A percentile compares a stretch with the other conserved stretches of the same genome.
These are phyloP conservation scores for Diaporthe citriasiana DNA, from an alignment of 2,329 filamentous ascomycete species.

Conservation along the genomic window DNA sequence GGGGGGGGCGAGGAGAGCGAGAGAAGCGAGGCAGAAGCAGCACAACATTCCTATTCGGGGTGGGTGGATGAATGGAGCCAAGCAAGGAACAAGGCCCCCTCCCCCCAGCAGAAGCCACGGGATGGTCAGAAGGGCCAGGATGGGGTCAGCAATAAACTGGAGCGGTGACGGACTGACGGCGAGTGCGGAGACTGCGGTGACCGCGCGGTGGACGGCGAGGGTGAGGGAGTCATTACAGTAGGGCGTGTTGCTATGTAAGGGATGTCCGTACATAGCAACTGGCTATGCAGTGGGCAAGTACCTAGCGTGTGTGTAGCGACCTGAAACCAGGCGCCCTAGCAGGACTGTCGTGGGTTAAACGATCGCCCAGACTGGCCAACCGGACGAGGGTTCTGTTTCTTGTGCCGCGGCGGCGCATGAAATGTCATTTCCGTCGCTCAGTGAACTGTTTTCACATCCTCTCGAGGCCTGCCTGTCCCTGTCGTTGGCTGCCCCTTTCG, in stretches of 20 bases:
- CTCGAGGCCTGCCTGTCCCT: conserved; percentile 19
- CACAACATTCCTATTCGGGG: conserved; percentile 15
- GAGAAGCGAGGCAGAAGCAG: conserved; percentile 4
- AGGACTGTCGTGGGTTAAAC: conserved; percentile 35
- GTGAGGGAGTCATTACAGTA: neutral
- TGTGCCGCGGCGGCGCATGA: conserved; percentile 25
- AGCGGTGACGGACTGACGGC: conserved; percentile 18
- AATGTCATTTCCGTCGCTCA: conserved; percentile 27
- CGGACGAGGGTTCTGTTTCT: conserved; percentile 19
- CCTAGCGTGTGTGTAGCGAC: conserved; percentile 6
- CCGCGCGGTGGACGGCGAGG: conserved; percentile 16
- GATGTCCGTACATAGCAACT: conserved; percentile 23
- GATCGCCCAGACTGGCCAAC: conserved; percentile 24
- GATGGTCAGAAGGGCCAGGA: neutral
- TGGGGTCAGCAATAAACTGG: conserved; percentile 16
- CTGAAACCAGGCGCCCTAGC: conserved; percentile 27
- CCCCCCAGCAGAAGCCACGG: neutral
- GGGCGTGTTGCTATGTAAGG: neutral
- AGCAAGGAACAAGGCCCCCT: neutral
- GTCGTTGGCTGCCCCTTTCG: conserved; percentile 16
- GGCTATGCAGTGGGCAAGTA: conserved; percentile 17
- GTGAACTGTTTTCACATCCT: neutral
- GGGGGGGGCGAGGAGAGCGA: conserved; percentile 10
- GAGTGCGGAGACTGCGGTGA: conserved; percentile 26
- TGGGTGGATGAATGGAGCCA: neutral